Percentiles rank a stretch among this genome's conserved stretches.
Conservation (phyloP, 2,329 filamentous ascomycete species). For the Trichophyton benhamiae region DNA sequence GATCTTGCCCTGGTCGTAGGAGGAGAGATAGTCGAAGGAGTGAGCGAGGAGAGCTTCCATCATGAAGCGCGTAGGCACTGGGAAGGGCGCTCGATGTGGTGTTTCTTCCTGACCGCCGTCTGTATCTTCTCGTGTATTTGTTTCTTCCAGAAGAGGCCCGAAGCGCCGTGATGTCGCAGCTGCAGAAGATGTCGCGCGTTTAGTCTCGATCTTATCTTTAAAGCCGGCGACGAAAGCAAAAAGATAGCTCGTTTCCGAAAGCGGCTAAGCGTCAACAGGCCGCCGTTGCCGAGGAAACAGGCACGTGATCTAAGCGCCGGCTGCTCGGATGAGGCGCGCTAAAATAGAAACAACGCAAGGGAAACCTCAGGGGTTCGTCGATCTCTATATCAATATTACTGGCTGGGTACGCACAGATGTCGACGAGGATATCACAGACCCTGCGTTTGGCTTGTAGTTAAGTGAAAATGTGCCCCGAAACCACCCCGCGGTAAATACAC, state of each 20-base stretch:
- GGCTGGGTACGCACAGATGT: too few relatives aligned
- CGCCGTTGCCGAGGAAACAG: neutral
- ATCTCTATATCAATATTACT: too few relatives aligned
- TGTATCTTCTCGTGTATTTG: too few relatives aligned
- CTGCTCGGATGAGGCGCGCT: too few relatives aligned
- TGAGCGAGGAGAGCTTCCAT: constrained; percentile 91
- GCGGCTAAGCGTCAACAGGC: constrained; percentile 4
- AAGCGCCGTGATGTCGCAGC: too few relatives aligned
- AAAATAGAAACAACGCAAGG: neutral
- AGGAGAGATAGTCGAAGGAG: constrained; percentile 93
- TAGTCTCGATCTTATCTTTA: neutral
- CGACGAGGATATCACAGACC: too few relatives aligned
- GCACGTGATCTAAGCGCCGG: neutral
- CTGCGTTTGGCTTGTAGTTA: too few relatives aligned
- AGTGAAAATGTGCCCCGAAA: too few relatives aligned
- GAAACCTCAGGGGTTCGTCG: neutral
- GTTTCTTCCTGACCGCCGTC: too few relatives aligned
- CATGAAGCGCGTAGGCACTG: neutral
- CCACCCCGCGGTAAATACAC: neutral
- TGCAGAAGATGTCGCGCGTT: neutral
- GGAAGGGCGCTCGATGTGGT: neutral
- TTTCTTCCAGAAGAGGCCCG: too few relatives aligned
- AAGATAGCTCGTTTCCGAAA: constrained; percentile 3
- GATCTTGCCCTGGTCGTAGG: constrained; percentile 78
- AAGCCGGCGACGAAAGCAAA: neutral